phyloP scores from a whole-genome alignment of 352 stramenopile species.

The Thraustochytrium striatum region DNA sequence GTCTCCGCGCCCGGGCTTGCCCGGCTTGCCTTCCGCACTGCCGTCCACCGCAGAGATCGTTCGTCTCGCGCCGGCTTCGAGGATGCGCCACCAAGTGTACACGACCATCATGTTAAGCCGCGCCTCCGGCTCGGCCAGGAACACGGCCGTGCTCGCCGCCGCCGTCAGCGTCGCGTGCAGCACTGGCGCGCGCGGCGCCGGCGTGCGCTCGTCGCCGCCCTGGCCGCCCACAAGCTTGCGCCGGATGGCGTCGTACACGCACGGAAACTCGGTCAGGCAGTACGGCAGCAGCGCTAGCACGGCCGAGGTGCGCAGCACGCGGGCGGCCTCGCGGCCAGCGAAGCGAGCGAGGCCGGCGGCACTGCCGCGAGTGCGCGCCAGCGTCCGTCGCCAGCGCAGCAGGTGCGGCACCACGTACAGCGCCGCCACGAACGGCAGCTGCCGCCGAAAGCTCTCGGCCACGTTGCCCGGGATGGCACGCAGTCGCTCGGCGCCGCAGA shows the following conservation, averaged over 20 bases:
- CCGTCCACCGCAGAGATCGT: no score
- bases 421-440: slow-evolving; percentile 13
- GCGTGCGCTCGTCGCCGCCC: neutral
- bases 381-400: neutral
- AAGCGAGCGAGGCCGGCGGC: neutral
- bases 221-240: slow-evolving; percentile 7
- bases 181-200: neutral
- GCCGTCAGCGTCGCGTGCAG: neutral
- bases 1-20: no score
- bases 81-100: slow-evolving; percentile 23
- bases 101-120: slow-evolving; percentile 10
- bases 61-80: no score
- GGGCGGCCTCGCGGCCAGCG: neutral
- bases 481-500: slow-evolving; percentile 13
- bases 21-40: no score
- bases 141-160: neutral
- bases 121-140: slow-evolving; percentile 6
- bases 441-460: neutral
- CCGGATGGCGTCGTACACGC: slow-evolving; percentile 1
- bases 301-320: slow-evolving; percentile 18
- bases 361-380: neutral
- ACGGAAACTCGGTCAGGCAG: slow-evolving; percentile 26
- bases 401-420: slow-evolving; percentile 21
- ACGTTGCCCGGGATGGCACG: neutral
- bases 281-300: slow-evolving; percentile 7